Evolutionary conservation across 495 filamentous ascomycete genomes (phyloP).

Genomic region (Thermochaetoides thermophila): DNA sequence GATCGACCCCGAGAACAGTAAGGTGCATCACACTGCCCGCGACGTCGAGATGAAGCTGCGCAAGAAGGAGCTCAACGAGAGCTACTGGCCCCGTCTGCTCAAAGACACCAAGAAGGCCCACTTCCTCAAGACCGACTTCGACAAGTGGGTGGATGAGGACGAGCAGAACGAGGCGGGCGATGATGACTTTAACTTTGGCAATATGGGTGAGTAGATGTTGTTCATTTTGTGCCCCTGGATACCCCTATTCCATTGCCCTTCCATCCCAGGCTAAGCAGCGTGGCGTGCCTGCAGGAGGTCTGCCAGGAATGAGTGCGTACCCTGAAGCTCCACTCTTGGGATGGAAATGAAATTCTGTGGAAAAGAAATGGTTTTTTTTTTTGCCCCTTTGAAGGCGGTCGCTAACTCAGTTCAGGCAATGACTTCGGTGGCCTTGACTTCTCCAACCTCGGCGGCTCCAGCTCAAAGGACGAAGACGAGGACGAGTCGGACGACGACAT

Average conservation of each 20-base stretch:
- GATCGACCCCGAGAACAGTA: conserved; percentile 71
- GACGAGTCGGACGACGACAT: conserved; percentile 37
- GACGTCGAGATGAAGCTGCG: conserved; percentile 79
- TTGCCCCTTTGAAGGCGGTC: too few species aligned
- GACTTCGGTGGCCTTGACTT: conserved; percentile 70
- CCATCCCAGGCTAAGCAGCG: too few species aligned
- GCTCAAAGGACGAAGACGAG: conserved; percentile 38
- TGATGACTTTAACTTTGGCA: conserved; percentile 64
- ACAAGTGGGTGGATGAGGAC: conserved; percentile 99
- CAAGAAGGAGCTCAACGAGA: conserved; percentile 87
- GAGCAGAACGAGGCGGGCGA: conserved; percentile 83
- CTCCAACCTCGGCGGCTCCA: conserved; percentile 69
- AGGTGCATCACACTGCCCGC: conserved; percentile 67
- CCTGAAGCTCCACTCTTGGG: too few species aligned
- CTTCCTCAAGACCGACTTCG: conserved; percentile 97
- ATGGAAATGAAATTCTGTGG: too few species aligned
- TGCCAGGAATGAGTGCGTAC: conserved; percentile 37
- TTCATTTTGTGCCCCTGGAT: too few species aligned
- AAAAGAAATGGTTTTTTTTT: too few species aligned
- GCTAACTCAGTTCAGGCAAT: conserved; percentile 20
- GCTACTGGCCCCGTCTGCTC: conserved; percentile 88
- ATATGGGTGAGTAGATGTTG: conserved; percentile 38
- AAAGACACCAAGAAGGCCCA: conserved; percentile 81
- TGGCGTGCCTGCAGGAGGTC: conserved; percentile 22
- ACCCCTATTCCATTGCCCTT: too few species aligned